Evolutionary conservation across 192 early-diverging fungal genomes (phyloP).

Genomic region (Umbelopsis isabellina): DNA sequence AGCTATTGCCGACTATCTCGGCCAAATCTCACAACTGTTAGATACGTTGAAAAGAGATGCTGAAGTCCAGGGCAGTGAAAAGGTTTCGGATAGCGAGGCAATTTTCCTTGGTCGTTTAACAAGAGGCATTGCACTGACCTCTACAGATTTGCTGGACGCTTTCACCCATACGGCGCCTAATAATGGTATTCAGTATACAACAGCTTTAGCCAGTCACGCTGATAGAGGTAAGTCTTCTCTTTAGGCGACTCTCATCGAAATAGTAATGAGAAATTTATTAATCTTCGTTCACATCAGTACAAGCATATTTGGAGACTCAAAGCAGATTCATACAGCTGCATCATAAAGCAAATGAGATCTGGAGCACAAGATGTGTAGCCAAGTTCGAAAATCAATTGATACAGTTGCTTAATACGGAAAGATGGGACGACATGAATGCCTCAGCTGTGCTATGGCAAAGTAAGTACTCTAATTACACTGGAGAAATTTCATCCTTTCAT

Average conservation of each 20-base stretch:
- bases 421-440: conserved; percentile 49
- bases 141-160: not conserved
- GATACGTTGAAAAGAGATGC: not conserved
- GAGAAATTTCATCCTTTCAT: no score
- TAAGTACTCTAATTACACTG: conserved; percentile 25
- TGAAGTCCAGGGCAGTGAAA: no score
- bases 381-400: conserved; percentile 32
- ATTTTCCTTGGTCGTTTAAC: conserved; percentile 7
- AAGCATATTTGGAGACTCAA: conserved; percentile 31
- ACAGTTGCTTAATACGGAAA: conserved; percentile 27
- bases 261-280: not conserved
- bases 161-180: conserved; percentile 1
- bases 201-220: not conserved
- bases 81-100: not conserved
- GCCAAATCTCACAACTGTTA: not conserved
- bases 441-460: conserved; percentile 54
- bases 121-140: not conserved
- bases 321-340: conserved; percentile 40
- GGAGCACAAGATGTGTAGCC: conserved; percentile 41
- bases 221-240: not conserved
- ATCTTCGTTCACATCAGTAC: not conserved
- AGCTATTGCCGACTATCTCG: not conserved
- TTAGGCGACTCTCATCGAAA: not conserved
- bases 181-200: conserved; percentile 1
- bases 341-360: conserved; percentile 43